Evolutionary conservation across 2,329 filamentous ascomycete species (phyloP).

Genomic region (Stagonosporopsis chrysanthemi): DNA sequence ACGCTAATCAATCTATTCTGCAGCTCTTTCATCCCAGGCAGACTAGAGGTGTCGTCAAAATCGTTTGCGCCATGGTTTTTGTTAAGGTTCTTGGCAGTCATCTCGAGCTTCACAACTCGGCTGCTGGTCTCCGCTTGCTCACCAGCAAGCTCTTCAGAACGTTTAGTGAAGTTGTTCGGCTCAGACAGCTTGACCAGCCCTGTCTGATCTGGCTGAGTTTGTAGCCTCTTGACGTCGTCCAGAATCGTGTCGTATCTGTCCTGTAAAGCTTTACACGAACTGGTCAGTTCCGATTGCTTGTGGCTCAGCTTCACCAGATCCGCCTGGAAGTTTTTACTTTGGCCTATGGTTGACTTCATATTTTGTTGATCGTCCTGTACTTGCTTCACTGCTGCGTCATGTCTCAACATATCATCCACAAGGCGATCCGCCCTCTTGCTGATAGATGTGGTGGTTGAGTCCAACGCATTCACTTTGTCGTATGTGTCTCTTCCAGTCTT

Average conservation of each 20-base stretch:
- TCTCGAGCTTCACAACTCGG: conserved; percentile 4
- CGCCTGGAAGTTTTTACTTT: no score
- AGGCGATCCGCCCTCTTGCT: background rate
- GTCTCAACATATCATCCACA: background rate
- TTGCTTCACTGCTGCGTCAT: background rate
- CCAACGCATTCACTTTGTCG: no score
- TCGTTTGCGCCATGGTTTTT: background rate
- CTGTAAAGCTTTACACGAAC: background rate
- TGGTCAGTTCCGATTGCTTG: background rate
- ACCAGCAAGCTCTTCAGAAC: background rate
- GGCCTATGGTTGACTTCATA: no score
- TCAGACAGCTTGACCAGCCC: background rate
- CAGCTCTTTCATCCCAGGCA: background rate
- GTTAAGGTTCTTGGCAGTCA: background rate
- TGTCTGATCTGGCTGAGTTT: background rate
- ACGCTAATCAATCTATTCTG: background rate
- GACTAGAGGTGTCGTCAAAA: background rate
- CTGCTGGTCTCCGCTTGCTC: background rate
- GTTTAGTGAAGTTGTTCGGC: background rate
- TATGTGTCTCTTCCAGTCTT: background rate
- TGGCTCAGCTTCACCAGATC: no score
- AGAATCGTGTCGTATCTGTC: no score
- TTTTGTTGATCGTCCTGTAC: background rate
- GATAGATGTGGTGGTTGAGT: no score
- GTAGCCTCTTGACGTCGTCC: background rate